phyloP scores from a whole-genome alignment of 371 early-diverging fungal species.

The Nematocida ausubeli region DNA sequence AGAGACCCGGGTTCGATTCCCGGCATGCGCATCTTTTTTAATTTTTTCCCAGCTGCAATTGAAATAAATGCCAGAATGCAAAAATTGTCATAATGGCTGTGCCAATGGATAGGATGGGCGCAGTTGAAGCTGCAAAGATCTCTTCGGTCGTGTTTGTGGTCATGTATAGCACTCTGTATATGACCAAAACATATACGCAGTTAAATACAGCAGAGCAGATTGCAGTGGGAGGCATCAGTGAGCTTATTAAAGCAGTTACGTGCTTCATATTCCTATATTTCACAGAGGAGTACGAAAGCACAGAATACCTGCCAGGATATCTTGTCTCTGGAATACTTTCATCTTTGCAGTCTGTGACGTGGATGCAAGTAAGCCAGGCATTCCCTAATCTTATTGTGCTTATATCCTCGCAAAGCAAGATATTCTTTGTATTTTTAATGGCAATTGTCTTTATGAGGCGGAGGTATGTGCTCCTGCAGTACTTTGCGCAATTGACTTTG shows the following conservation, averaged over 20 bases:
- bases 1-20: constrained; percentile 72
- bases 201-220: neutral
- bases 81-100: neutral
- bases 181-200: neutral
- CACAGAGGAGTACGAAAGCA: neutral
- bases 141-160: neutral
- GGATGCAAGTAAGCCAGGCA: constrained; percentile 2
- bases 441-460: constrained; percentile 16
- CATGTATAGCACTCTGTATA: neutral
- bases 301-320: constrained; percentile 15
- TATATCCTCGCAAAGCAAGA: constrained; percentile 6
- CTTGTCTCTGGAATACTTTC: constrained; percentile 23
- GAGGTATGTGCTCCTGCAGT: constrained; percentile 11
- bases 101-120: neutral
- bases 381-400: constrained; percentile 5
- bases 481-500: constrained; percentile 6
- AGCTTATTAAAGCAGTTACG: neutral
- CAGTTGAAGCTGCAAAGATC: neutral
- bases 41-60: constrained; percentile 1
- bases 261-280: constrained; percentile 1
- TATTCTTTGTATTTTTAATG: constrained; percentile 43
- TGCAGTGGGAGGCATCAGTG: neutral
- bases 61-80: neutral
- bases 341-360: constrained; percentile 27
- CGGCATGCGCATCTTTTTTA: constrained; percentile 69